A percentile compares a stretch with the other conserved stretches of the same genome.
Conservation (phyloP, 495 filamentous ascomycete species). For the Tuber umbilicatum region DNA sequence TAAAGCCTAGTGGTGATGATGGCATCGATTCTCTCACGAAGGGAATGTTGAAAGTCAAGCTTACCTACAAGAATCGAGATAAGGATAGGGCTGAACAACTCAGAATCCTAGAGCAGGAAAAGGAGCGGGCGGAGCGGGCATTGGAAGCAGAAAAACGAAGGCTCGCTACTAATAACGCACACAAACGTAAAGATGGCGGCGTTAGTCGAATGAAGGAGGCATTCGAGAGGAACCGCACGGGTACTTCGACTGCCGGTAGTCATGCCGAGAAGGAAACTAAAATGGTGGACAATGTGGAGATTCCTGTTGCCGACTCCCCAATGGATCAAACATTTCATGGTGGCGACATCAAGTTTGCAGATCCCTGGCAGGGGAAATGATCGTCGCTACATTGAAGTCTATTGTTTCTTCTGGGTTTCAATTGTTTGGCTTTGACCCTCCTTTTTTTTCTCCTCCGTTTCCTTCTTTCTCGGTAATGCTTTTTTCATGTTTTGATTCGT, state of each 20-base stretch:
- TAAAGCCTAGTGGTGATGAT: slow-evolving; percentile 7
- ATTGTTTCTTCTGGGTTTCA: neutral
- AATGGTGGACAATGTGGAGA: slow-evolving; percentile 17
- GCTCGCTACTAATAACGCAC: slow-evolving; percentile 4
- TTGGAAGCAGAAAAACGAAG: slow-evolving; percentile 24
- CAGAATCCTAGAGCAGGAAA: slow-evolving; percentile 24
- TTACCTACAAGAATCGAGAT: slow-evolving; percentile 37
- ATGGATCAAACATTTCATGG: slow-evolving; percentile 24
- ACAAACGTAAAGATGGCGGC: slow-evolving; percentile 6
- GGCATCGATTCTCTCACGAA: slow-evolving; percentile 21
- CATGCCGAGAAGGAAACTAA: slow-evolving; percentile 33
- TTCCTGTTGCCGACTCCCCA: neutral
- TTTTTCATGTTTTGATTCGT: neutral
- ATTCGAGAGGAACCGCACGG: neutral
- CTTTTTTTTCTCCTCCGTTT: neutral
- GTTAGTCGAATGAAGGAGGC: slow-evolving; percentile 10
- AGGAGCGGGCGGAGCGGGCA: slow-evolving; percentile 26
- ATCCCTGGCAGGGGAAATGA: slow-evolving; percentile 7
- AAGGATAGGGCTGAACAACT: slow-evolving; percentile 26
- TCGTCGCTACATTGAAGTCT: neutral
- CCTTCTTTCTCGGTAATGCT: neutral
- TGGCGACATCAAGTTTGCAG: slow-evolving; percentile 27
- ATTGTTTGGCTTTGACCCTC: neutral
- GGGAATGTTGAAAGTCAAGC: slow-evolving; percentile 31
- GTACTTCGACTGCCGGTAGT: neutral